Base-by-base conservation (phyloP, 176 grass and related monocot genomes). In the Leersia perrieri region DNA sequence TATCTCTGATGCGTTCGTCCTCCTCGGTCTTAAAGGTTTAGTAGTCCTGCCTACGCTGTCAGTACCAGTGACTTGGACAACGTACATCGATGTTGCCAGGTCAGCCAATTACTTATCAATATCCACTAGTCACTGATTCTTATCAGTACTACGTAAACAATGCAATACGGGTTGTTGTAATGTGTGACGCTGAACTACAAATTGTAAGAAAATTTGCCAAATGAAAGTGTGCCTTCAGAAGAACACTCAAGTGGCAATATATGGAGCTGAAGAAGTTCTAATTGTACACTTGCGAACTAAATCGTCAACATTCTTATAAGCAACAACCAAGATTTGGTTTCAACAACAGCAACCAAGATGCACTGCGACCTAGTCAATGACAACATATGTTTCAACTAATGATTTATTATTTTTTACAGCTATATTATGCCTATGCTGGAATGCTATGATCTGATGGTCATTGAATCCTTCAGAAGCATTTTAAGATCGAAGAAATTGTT, bases 101-200 rank as follows among this genome's bases (percentile, higher is more conserved):
- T 58, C 65, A 70, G 57, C 15, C 68, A 80, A 80, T n/a, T 80
- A 80, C 32, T 70, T 58, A 13, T 33, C 16, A 70, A 80, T 30
- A 28, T 70, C 49, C 49, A 70, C 66, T 41, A 58, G 78, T 7
- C 25, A 31, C 36, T 70, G 29, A 60, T 15, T 14, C 20, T 41
- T 7, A 39, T 62, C 12, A 13, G 14, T 28, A 10, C 13, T 3
- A n/a, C n/a, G n/a, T n/a, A 20, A 53, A 53, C 47, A 53, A 22
- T 53, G 47, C 16, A 45, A 22, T 18, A 18, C 47, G 7, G 49
- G 49, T 55, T 55, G 20, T 55, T n/a, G 5, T 55, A 20, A 20
- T 55, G 49, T 55, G 9, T n/a, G 1, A 9, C 45, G 3, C 42
- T 45, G 42, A 14, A 3, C 8, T n/a, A 8, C 20, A 55, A n/a